Evolutionary conservation across 2,329 filamentous ascomycete genomes (phyloP), one percentile per base, ranked within the genome.

Genomic region (Cytospora piceicola): DNA sequence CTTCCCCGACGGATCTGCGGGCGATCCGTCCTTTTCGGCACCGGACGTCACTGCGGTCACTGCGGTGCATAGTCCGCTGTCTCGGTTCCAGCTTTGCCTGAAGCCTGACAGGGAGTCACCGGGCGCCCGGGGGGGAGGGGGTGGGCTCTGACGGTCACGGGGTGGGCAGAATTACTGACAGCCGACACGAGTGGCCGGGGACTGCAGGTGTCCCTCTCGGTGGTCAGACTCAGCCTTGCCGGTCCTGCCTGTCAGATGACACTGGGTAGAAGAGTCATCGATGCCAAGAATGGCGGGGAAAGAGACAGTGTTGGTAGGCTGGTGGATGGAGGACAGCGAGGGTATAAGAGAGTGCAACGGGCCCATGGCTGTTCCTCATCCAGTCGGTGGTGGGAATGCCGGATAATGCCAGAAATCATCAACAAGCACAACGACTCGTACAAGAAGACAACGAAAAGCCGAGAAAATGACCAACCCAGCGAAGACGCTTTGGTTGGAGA

Each of bases 401-500:
- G 46, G 46, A 49, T n/a, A 5, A 54, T 54, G 29, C 14, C 15
- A 17, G 20, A 9, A n/a, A 34, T 49, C 7, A 32, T 9, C 17
- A 49, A 30, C 27, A n/a, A 24, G 20, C 11, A 4, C 24, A 8
- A 55, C 49, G 6, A 36, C 14, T 17, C 42, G 51, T 29, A 53
- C n/a, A 54, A 34, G 34, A 58, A 42, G 30, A 61, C n/a, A 2
- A 24, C 24, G 12, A 29, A 29, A 46, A 22, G 39, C 30, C 57
- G 7, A 24, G 27, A 65, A 30, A 5, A 65, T 67, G 65, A 59
- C 58, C 17, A 68, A 68, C 49, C 66, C 66, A 7, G 66, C 46
- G 8, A 68, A 63, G 55, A 67, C 61, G 64, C 61, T 77, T 42
- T 74, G 73, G 71, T 72, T 72, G 60, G 75, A 71, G 68, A 77